A percentile compares a stretch with the other conserved stretches of the same genome.
phyloP scores from a whole-genome alignment of 148 eudicot species.

The Dianthus caryophyllus region DNA sequence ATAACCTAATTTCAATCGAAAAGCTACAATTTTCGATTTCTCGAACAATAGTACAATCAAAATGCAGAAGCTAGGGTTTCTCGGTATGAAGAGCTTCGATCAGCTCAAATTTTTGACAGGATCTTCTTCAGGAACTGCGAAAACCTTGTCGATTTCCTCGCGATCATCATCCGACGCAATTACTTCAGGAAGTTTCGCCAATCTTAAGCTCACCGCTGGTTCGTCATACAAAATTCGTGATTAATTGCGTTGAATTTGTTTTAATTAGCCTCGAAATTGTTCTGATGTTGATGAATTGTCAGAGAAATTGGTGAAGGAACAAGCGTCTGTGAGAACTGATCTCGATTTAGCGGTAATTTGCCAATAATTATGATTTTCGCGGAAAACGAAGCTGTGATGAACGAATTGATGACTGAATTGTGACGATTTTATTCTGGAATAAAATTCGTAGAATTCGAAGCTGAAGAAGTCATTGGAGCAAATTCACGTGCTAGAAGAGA shows the following conservation, averaged over 20 bases:
- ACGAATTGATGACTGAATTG: not conserved
- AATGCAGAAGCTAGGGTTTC: conserved; percentile 68
- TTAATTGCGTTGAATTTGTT: not conserved
- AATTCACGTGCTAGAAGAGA: conserved; percentile 61
- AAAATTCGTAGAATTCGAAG: conserved; percentile 61
- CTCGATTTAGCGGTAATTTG: conserved; percentile 76
- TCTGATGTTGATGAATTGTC: conserved; percentile 22
- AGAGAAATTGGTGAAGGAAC: conserved; percentile 94
- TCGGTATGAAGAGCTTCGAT: conserved; percentile 62
- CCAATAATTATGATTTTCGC: conserved; percentile 4
- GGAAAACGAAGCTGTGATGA: conserved; percentile 4
- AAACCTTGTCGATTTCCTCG: conserved; percentile 43
- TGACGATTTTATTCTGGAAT: not conserved
- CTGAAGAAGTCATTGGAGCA: conserved; percentile 70
- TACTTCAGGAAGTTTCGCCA: conserved; percentile 69
- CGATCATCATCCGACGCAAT: conserved; percentile 48
- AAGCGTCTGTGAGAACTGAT: conserved; percentile 79
- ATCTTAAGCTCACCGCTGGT: conserved; percentile 91
- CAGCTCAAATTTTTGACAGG: conserved; percentile 54
- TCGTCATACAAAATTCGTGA: conserved; percentile 10
- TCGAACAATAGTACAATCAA: not conserved
- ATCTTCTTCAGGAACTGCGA: conserved; percentile 42
- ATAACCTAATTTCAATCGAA: conserved; percentile 11
- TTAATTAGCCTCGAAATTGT: conserved; percentile 3
- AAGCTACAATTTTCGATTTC: not conserved